A percentile compares a stretch with the other conserved stretches of the same genome.
Conservation (phyloP, 768 basidiomycete species). For the Suillus subalutaceus region DNA sequence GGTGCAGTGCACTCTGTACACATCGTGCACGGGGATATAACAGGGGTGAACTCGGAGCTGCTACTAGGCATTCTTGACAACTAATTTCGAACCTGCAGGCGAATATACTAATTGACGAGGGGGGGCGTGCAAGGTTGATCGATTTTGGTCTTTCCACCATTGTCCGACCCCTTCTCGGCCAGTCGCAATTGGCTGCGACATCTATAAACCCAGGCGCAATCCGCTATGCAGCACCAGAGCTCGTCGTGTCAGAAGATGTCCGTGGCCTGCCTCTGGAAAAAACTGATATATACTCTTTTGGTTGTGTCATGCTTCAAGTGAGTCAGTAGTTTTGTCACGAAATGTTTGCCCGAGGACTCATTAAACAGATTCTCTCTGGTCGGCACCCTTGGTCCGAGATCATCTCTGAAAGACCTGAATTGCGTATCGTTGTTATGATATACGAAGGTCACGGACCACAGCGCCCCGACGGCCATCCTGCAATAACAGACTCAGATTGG, state of each 20-base stretch:
- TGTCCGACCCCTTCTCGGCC: background rate
- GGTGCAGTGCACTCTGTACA: background rate
- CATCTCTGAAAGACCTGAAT: background rate
- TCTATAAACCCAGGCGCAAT: background rate
- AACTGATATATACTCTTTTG: conserved; percentile 5
- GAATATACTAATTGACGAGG: background rate
- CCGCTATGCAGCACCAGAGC: conserved; percentile 6
- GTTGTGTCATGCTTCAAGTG: conserved; percentile 3
- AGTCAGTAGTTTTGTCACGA: background rate
- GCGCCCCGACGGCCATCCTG: background rate
- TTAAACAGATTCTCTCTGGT: conserved; percentile 4
- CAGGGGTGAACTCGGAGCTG: background rate
- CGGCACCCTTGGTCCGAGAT: background rate
- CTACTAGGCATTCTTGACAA: background rate
- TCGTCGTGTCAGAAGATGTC: background rate
- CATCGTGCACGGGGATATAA: background rate
- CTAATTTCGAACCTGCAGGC: background rate
- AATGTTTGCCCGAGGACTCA: no score
- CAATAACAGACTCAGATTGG: background rate
- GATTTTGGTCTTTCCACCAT: background rate
- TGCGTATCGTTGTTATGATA: background rate
- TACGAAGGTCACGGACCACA: background rate
- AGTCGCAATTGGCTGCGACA: background rate
- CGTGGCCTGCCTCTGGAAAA: background rate
- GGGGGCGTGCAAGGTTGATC: background rate